Percentiles rank a stretch among this genome's conserved stretches.
These are phyloP conservation scores for Didymella pinodella DNA, from an alignment of 2,329 filamentous ascomycete species.

Conservation along the genomic window DNA sequence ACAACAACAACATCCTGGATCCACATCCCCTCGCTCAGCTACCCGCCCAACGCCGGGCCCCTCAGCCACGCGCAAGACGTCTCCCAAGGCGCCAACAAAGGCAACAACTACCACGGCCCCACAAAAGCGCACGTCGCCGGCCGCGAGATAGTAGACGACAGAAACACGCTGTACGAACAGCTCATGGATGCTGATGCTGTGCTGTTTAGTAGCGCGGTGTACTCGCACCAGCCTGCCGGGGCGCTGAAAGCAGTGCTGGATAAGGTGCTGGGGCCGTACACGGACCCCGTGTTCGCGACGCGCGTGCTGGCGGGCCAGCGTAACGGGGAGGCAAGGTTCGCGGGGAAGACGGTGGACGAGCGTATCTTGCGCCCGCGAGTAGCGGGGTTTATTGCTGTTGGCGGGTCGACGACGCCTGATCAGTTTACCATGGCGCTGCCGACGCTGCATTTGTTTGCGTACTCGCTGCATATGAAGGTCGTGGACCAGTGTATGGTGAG, in stretches of 20 bases:
- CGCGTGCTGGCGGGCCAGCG: constrained; percentile 9
- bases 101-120: constrained; percentile 5
- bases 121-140: not conserved
- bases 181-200: constrained; percentile 21
- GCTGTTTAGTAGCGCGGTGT: constrained; percentile 18
- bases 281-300: constrained; percentile 11
- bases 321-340: not conserved
- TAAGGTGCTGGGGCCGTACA: constrained; percentile 20
- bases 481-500: constrained; percentile 16
- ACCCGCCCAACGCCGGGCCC: constrained; percentile 18
- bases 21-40: constrained; percentile 18
- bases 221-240: constrained; percentile 19
- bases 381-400: constrained; percentile 10
- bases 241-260: constrained; percentile 17
- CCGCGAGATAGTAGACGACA: constrained; percentile 4
- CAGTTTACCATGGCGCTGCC: constrained; percentile 23
- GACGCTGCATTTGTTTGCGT: constrained; percentile 18
- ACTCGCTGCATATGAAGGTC: constrained; percentile 16
- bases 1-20: constrained; percentile 22
- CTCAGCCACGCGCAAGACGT: constrained; percentile 9
- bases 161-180: constrained; percentile 4
- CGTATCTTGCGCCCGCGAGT: constrained; percentile 15
- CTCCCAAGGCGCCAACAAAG: constrained; percentile 13
- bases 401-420: constrained; percentile 19
- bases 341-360: constrained; percentile 6